These are phyloP conservation scores for Xylariaceae sp. DNA, from an alignment of 2,329 filamentous ascomycete genomes.

Conservation along the genomic window DNA sequence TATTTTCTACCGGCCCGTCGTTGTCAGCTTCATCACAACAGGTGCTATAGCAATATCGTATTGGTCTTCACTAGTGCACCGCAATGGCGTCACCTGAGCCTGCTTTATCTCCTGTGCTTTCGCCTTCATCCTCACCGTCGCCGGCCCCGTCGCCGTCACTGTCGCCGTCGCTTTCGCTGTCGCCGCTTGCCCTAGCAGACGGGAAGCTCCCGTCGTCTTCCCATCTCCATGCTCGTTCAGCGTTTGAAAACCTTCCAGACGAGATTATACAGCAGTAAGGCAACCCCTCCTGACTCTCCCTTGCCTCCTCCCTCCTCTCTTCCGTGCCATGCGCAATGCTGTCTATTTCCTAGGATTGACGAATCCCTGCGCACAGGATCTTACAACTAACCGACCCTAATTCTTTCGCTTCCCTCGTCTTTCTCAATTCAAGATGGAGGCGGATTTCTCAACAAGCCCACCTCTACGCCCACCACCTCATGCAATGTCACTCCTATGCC, in stretches of 20 bases:
- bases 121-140: not conserved
- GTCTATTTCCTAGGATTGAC: slow-evolving; percentile 4
- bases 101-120: not conserved
- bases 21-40: slow-evolving; percentile 5
- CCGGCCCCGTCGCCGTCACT: not conserved
- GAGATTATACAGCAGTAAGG: slow-evolving; percentile 64
- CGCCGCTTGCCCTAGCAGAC: not conserved
- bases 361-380: slow-evolving; percentile 42
- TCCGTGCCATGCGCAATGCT: slow-evolving; percentile 3
- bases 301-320: slow-evolving; percentile 1
- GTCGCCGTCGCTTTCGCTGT: not conserved
- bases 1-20: not conserved
- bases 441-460: slow-evolving; percentile 56
- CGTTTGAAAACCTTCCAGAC: slow-evolving; percentile 56
- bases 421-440: slow-evolving; percentile 62
- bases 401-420: slow-evolving; percentile 59
- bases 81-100: slow-evolving; percentile 14
- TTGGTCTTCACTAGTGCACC: slow-evolving; percentile 3
- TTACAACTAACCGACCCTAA: slow-evolving; percentile 54
- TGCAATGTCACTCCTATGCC: slow-evolving; percentile 54
- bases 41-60: not conserved
- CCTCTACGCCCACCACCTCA: slow-evolving; percentile 58
- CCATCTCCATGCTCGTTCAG: slow-evolving; percentile 25
- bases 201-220: slow-evolving; percentile 16
- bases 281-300: not conserved